These are phyloP conservation scores for Nitzschia sp. DNA, from an alignment of 108 stramenopile species.

Conservation along the genomic window DNA sequence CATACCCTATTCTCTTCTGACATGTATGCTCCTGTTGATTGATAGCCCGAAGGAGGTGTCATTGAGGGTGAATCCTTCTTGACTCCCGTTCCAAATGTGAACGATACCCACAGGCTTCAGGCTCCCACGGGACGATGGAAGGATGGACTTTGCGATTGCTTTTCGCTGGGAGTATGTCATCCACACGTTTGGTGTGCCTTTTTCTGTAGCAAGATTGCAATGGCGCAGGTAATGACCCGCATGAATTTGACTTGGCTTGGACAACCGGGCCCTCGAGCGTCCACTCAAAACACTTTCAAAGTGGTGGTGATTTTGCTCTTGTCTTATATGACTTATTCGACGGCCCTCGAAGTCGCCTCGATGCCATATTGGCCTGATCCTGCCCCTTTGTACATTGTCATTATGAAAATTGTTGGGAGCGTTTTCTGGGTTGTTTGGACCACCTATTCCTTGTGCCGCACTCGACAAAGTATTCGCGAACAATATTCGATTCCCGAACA, in stretches of 20 bases:
- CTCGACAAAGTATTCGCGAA: constrained; percentile 67
- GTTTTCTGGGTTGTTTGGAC: constrained; percentile 68
- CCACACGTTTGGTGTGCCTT: constrained; percentile 70
- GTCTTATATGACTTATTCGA: constrained; percentile 60
- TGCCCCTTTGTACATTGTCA: constrained; percentile 41
- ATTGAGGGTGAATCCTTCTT: constrained; percentile 78
- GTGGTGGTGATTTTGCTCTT: constrained; percentile 59
- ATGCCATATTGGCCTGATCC: constrained; percentile 26
- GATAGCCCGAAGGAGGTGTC: constrained; percentile 72
- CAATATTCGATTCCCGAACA: constrained; percentile 81
- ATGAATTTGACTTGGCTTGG: constrained; percentile 85
- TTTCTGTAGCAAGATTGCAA: constrained; percentile 68
- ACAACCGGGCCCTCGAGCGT: constrained; percentile 40
- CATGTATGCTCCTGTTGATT: neutral
- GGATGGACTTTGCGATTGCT: constrained; percentile 74
- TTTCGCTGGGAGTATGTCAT: constrained; percentile 63
- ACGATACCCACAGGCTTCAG: constrained; percentile 42
- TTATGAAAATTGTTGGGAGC: constrained; percentile 56
- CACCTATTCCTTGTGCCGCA: constrained; percentile 69
- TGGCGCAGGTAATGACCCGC: constrained; percentile 85
- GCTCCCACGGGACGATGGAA: constrained; percentile 83
- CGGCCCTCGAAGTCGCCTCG: constrained; percentile 48
- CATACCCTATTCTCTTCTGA: neutral
- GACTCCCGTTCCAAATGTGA: constrained; percentile 53
- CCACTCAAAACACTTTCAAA: constrained; percentile 66